Evolutionary conservation across 192 early-diverging fungal genomes (phyloP).

Genomic region (Globomyces pollinis-pini): DNA sequence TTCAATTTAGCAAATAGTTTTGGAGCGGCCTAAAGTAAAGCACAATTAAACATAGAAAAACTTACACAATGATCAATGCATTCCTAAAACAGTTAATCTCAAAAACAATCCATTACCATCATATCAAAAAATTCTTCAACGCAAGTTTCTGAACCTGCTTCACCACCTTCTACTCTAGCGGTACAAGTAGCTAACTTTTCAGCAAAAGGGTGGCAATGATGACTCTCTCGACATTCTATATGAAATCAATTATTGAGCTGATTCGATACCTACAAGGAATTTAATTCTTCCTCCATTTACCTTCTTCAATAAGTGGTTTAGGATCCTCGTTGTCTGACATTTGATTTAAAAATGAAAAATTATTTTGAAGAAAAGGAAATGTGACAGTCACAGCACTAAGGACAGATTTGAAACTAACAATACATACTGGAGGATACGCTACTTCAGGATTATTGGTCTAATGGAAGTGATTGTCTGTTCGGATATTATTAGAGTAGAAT

Average conservation of each 20-base stretch:
- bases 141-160: constrained; percentile 31
- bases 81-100: too few relatives aligned
- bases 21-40: constrained; percentile 6
- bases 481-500: too few relatives aligned
- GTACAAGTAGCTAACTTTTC: constrained; percentile 30
- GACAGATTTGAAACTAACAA: too few relatives aligned
- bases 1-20: constrained; percentile 13
- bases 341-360: constrained; percentile 4
- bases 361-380: too few relatives aligned
- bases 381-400: too few relatives aligned
- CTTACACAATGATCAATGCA: constrained; percentile 19
- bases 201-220: constrained; percentile 38
- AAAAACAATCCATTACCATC: constrained; percentile 23
- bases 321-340: constrained; percentile 20
- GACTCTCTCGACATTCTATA: constrained; percentile 31
- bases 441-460: too few relatives aligned
- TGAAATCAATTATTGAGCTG: too few relatives aligned
- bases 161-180: constrained; percentile 19
- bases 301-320: constrained; percentile 27
- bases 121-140: constrained; percentile 41
- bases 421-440: too few relatives aligned
- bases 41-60: too few relatives aligned
- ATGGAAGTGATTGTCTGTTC: too few relatives aligned
- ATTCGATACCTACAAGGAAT: too few relatives aligned
- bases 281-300: too few relatives aligned